These are phyloP conservation scores for Salvia splendens DNA, from an alignment of 257 asterid genomes.

Conservation along the genomic window DNA sequence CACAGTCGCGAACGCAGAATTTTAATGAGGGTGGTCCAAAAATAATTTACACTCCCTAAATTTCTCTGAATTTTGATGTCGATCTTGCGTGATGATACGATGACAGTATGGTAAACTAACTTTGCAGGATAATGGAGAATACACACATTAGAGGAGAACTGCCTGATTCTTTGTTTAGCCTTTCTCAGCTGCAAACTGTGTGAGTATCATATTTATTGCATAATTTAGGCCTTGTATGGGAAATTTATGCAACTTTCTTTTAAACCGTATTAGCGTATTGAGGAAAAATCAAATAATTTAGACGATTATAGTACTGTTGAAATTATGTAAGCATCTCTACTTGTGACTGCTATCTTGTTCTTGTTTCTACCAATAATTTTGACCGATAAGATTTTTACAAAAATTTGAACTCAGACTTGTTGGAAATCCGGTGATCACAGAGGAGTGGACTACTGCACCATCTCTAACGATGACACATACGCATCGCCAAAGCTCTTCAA, in stretches of 20 bases:
- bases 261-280: too few relatives aligned
- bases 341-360: not conserved
- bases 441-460: too few relatives aligned
- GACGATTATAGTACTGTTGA: slow-evolving; percentile 32
- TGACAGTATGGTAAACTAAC: slow-evolving; percentile 17
- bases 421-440: slow-evolving; percentile 57
- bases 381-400: not conserved
- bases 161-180: slow-evolving; percentile 57
- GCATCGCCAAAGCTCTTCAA: too few relatives aligned
- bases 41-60: too few relatives aligned
- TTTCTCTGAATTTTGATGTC: slow-evolving; percentile 23
- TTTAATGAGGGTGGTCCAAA: too few relatives aligned
- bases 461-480: too few relatives aligned
- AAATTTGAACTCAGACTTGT: slow-evolving; percentile 50
- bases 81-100: not conserved
- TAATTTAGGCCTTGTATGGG: too few relatives aligned
- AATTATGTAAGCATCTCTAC: slow-evolving; percentile 47
- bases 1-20: too few relatives aligned
- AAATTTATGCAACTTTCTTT: too few relatives aligned
- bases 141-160: slow-evolving; percentile 56
- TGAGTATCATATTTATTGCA: slow-evolving; percentile 33
- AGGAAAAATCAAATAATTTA: too few relatives aligned
- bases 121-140: slow-evolving; percentile 69
- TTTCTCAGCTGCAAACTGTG: slow-evolving; percentile 74
- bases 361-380: not conserved